Percentiles rank a stretch among this genome's conserved stretches.
These are phyloP conservation scores for Ascoidea asiatica DNA, from an alignment of 805 yeast species.

Conservation along the genomic window DNA sequence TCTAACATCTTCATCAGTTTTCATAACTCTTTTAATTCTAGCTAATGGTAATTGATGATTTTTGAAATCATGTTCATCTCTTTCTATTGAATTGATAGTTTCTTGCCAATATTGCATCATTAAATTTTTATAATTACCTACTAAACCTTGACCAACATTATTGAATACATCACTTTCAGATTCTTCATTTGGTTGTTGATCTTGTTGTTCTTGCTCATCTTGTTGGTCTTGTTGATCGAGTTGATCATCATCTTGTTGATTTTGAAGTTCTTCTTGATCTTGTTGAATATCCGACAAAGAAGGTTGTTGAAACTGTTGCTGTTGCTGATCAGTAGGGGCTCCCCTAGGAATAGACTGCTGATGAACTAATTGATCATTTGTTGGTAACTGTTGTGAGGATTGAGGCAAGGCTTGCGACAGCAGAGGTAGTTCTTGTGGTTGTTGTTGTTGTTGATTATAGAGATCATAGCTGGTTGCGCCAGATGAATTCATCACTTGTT, in stretches of 20 bases:
- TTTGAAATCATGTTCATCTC: constrained; percentile 78
- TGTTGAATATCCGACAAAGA: too few species aligned
- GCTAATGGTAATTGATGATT: constrained; percentile 93
- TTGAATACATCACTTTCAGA: constrained; percentile 54
- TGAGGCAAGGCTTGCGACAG: too few species aligned
- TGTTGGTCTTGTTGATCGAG: constrained; percentile 16
- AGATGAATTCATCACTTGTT: neutral
- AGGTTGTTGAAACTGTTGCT: too few species aligned
- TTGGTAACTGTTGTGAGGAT: too few species aligned
- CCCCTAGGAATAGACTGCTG: too few species aligned
- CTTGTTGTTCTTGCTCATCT: constrained; percentile 22
- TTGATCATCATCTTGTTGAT: constrained; percentile 9
- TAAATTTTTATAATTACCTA: constrained; percentile 68
- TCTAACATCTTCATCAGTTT: constrained; percentile 91
- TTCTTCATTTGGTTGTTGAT: constrained; percentile 21
- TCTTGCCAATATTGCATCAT: constrained; percentile 98
- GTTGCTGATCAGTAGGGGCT: too few species aligned
- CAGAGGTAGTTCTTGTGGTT: neutral
- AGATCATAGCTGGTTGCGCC: neutral
- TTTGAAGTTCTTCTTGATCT: too few species aligned
- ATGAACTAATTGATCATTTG: too few species aligned
- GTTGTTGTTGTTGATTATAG: neutral
- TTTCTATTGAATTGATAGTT: constrained; percentile 79
- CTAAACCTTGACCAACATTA: constrained; percentile 88
- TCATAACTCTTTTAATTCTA: constrained; percentile 94